Evolutionary conservation across 371 early-diverging fungal genomes (phyloP).

Genomic region (Chytridium lagenaria): DNA sequence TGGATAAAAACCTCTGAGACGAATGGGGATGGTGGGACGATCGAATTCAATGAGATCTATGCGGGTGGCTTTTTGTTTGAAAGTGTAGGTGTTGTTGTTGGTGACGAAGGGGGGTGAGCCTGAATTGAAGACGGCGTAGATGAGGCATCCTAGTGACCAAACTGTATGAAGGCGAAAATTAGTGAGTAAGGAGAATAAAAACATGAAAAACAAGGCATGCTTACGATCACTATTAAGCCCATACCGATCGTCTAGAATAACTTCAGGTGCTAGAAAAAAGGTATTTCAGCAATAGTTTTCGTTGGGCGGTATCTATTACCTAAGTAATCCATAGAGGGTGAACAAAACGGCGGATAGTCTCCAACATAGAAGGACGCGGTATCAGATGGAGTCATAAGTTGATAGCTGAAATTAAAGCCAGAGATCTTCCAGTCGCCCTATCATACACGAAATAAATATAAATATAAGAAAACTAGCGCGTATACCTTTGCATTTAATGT

Average conservation of each 20-base stretch:
- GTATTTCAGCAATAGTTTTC: constrained; percentile 42
- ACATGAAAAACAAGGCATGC: not conserved
- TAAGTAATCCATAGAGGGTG: constrained; percentile 70
- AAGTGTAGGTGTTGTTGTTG: constrained; percentile 71
- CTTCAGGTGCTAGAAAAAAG: constrained; percentile 73
- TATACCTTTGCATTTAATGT: constrained; percentile 71
- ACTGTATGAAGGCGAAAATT: too few relatives aligned
- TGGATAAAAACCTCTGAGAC: not conserved
- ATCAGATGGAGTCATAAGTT: constrained; percentile 22
- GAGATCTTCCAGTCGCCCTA: constrained; percentile 91
- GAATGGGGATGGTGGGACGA: constrained; percentile 16
- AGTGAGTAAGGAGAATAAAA: not conserved
- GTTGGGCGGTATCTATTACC: too few relatives aligned
- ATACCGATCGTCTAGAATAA: constrained; percentile 64
- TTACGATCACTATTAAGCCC: constrained; percentile 65
- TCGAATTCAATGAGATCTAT: constrained; percentile 45
- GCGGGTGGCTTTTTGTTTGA: constrained; percentile 63
- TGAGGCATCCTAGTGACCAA: constrained; percentile 84
- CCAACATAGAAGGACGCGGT: constrained; percentile 48
- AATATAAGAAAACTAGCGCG: not conserved
- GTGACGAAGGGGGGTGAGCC: constrained; percentile 71
- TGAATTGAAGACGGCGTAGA: constrained; percentile 74
- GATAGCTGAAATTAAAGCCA: constrained; percentile 68
- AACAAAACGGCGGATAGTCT: constrained; percentile 69
- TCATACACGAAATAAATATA: not conserved